phyloP scores from a whole-genome alignment of 2,329 filamentous ascomycete species.

The Phoma herbarum region DNA sequence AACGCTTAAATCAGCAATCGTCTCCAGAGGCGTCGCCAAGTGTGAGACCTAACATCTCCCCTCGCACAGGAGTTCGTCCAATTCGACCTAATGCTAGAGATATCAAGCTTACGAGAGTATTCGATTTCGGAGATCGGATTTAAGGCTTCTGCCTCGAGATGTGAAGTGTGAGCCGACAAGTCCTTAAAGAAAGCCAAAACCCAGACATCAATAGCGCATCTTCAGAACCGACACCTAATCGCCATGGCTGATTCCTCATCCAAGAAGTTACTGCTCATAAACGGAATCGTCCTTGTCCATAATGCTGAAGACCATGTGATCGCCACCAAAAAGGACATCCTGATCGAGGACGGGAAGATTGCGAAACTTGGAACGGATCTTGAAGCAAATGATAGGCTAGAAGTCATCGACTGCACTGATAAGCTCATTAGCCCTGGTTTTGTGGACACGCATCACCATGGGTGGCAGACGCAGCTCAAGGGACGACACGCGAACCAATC shows the following conservation, averaged over 20 bases:
- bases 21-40: not conserved
- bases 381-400: slow-evolving; percentile 34
- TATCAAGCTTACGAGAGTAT: not conserved
- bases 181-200: not conserved
- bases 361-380: slow-evolving; percentile 43
- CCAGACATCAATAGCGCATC: not conserved
- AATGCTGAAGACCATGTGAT: slow-evolving; percentile 46
- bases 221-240: not conserved
- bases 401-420: slow-evolving; percentile 59
- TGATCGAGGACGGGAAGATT: slow-evolving; percentile 49
- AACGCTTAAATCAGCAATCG: not conserved
- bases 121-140: not conserved
- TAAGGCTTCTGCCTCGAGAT: not conserved
- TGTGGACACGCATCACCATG: slow-evolving; percentile 60
- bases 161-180: not conserved
- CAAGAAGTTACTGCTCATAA: slow-evolving; percentile 43
- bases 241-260: not conserved
- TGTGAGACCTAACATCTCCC: not conserved
- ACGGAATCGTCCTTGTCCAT: slow-evolving; percentile 51
- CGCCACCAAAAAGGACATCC: slow-evolving; percentile 42
- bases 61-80: not conserved
- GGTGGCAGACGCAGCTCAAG: slow-evolving; percentile 64
- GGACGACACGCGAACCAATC: slow-evolving; percentile 62
- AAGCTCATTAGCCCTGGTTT: slow-evolving; percentile 66
- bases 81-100: not conserved